Conservation (phyloP, 345 rosid species). For the Eucalyptus marginata region DNA sequence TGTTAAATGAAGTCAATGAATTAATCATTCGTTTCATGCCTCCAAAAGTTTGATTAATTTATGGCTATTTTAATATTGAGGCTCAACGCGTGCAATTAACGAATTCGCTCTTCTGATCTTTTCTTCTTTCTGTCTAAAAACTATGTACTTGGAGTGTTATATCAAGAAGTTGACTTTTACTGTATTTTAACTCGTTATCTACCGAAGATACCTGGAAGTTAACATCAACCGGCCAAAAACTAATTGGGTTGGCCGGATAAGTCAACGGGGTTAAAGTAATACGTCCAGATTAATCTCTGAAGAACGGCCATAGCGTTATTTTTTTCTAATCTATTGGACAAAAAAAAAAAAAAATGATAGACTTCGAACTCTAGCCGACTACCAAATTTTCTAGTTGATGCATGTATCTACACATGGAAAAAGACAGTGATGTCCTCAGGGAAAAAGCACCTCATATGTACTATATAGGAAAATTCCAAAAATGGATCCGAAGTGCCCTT, state of each 20-base stretch:
- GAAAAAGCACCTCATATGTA: background rate
- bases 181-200: background rate
- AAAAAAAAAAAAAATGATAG: background rate
- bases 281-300: background rate
- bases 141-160: background rate
- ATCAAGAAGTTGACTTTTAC: background rate
- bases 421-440: background rate
- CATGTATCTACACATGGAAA: background rate
- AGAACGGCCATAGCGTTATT: background rate
- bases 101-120: background rate
- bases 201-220: background rate
- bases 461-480: no score
- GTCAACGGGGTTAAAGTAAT: background rate
- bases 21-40: background rate
- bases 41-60: background rate
- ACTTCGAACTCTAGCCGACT: background rate
- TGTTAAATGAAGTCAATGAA: background rate
- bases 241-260: background rate
- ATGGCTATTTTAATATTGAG: background rate
- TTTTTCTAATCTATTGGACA: background rate
- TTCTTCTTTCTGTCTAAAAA: background rate
- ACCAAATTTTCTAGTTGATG: background rate
- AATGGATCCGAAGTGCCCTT: no score
- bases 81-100: background rate
- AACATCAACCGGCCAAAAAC: background rate